Conservation (phyloP, 73 alveolate genomes). For the Paramecium primaurelia region DNA sequence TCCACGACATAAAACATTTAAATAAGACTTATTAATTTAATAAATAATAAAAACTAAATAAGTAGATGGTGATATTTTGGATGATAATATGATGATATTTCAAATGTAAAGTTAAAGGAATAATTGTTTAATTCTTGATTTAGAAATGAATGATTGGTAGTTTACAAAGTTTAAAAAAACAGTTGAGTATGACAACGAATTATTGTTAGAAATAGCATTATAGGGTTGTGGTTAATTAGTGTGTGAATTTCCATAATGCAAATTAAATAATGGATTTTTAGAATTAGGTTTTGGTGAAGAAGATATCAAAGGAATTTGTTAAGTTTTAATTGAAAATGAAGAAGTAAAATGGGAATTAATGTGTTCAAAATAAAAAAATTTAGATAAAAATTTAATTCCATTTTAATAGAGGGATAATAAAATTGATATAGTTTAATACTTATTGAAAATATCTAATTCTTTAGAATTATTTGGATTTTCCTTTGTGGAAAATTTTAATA, state of each 20-base stretch:
- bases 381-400: not conserved
- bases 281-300: not conserved
- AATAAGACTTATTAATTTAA: not conserved
- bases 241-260: not conserved
- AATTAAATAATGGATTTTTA: not conserved
- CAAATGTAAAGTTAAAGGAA: not conserved
- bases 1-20: not conserved
- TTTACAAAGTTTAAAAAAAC: not conserved
- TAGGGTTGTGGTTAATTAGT: not conserved
- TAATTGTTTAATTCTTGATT: not conserved
- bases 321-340: not conserved
- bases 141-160: not conserved
- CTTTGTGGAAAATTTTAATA: not conserved
- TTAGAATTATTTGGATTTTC: constrained; percentile 2
- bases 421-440: not conserved
- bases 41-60: not conserved
- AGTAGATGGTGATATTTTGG: not conserved
- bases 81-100: not conserved
- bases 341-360: not conserved
- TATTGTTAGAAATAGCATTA: not conserved
- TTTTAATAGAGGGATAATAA: not conserved
- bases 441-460: not conserved
- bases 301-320: not conserved
- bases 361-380: not conserved
- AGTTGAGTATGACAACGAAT: not conserved